A percentile compares a stretch with the other conserved stretches of the same genome.
These are phyloP conservation scores for Corinectria fuckeliana DNA, from an alignment of 2,329 filamentous ascomycete species.

Conservation along the genomic window DNA sequence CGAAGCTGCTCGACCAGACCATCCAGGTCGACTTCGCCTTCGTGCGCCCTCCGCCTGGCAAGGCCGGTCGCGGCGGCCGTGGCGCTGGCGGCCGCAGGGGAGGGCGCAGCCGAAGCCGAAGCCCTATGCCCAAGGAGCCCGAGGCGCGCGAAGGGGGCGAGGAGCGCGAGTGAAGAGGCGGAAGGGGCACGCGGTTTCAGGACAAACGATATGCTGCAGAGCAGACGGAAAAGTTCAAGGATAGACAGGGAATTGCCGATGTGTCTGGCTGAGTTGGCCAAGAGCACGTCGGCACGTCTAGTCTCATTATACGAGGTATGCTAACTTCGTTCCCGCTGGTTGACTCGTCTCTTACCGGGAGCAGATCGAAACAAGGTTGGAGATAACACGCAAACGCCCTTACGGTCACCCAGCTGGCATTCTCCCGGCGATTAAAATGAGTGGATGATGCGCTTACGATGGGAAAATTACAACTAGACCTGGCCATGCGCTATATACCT, in stretches of 20 bases:
- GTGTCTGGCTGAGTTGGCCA: constrained; percentile 23
- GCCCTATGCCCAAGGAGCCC: constrained; percentile 50
- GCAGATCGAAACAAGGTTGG: constrained; percentile 4
- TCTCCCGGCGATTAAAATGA: background rate
- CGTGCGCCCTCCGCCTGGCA: constrained; percentile 74
- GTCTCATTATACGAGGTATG: constrained; percentile 38
- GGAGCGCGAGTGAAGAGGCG: constrained; percentile 38
- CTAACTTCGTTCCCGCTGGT: background rate
- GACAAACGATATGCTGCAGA: too few species aligned
- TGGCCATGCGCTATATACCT: constrained; percentile 1
- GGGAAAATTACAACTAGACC: background rate
- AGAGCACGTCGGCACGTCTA: constrained; percentile 39
- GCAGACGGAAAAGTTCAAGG: background rate
- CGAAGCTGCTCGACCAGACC: constrained; percentile 82
- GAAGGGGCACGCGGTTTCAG: background rate
- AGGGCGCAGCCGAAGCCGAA: constrained; percentile 57
- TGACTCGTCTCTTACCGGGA: constrained; percentile 1
- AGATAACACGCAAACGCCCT: background rate
- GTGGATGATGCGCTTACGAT: background rate
- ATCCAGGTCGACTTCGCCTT: constrained; percentile 85
- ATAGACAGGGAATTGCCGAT: constrained; percentile 30
- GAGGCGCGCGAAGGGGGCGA: constrained; percentile 33
- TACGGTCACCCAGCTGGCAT: background rate
- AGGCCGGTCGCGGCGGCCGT: constrained; percentile 47
- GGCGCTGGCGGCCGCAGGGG: constrained; percentile 50